These are phyloP conservation scores for Cyclocybe aegerita DNA, from an alignment of 768 basidiomycete species.

Conservation along the genomic window DNA sequence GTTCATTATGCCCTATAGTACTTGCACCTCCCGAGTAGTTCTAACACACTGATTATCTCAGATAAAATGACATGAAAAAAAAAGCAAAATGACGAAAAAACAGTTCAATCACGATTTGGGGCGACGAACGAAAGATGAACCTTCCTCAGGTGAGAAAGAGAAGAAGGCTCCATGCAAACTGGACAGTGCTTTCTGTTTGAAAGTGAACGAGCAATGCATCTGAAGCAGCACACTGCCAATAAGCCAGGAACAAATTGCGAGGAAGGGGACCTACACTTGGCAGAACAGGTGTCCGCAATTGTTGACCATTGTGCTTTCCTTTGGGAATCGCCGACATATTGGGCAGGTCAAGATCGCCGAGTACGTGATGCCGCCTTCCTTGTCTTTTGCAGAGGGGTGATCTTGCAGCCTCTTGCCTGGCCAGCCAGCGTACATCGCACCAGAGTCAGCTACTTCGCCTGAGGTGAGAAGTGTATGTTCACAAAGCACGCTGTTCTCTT, in stretches of 20 bases:
- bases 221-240: constrained; percentile 1
- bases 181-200: constrained; percentile 21
- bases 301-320: constrained; percentile 27
- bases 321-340: constrained; percentile 29
- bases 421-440: constrained; percentile 41
- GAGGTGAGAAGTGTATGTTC: constrained; percentile 49
- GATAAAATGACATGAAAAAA: not conserved
- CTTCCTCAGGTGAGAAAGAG: constrained; percentile 12
- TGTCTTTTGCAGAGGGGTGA: constrained; percentile 1
- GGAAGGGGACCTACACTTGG: constrained; percentile 13
- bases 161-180: constrained; percentile 19
- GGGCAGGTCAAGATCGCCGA: constrained; percentile 27
- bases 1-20: too few relatives aligned
- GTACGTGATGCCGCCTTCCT: not conserved
- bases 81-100: not conserved
- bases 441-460: constrained; percentile 43
- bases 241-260: not conserved
- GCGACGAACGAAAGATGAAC: constrained; percentile 20
- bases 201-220: constrained; percentile 17
- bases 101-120: not conserved
- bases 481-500: constrained; percentile 45
- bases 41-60: not conserved
- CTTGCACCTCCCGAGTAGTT: not conserved
- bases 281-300: constrained; percentile 32
- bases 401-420: constrained; percentile 32